Evolutionary conservation across 2,329 filamentous ascomycete species (phyloP).

Genomic region (Penicillium sp.): DNA sequence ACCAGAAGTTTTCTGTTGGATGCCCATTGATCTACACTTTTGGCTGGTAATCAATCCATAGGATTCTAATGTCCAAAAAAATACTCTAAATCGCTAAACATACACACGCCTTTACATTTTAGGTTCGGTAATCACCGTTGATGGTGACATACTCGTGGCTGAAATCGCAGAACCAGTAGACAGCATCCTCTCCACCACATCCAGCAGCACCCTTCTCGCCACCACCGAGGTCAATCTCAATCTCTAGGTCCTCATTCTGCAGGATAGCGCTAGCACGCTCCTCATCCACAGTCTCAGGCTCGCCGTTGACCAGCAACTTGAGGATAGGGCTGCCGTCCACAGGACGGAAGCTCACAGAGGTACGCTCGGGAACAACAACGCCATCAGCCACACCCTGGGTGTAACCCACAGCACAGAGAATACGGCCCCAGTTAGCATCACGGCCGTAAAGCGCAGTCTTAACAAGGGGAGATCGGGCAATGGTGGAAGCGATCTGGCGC

Average conservation of each 20-base stretch:
- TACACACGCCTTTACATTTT: conserved; percentile 2
- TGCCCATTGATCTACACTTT: neutral
- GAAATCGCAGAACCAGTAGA: conserved; percentile 68
- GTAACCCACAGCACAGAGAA: conserved; percentile 92
- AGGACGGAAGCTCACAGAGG: conserved; percentile 63
- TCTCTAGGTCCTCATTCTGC: conserved; percentile 63
- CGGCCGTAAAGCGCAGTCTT: conserved; percentile 97
- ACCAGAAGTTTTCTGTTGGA: neutral
- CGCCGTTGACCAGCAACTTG: conserved; percentile 60
- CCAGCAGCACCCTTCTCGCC: conserved; percentile 43
- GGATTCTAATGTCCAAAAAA: neutral
- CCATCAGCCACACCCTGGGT: conserved; percentile 50
- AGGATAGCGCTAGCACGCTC: conserved; percentile 59
- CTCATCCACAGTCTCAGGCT: conserved; percentile 64
- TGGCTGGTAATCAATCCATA: neutral
- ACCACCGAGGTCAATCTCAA: conserved; percentile 60
- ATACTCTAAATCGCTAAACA: neutral
- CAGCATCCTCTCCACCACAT: conserved; percentile 53
- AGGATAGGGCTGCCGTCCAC: conserved; percentile 58
- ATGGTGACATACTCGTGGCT: conserved; percentile 71
- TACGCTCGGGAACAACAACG: conserved; percentile 55
- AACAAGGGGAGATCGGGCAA: conserved; percentile 88
- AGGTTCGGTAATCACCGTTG: conserved; percentile 68
- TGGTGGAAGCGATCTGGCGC: conserved; percentile 78
- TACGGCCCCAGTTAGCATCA: conserved; percentile 98